Evolutionary conservation across 2,329 filamentous ascomycete genomes (phyloP), one percentile per base, ranked within the genome.

Genomic region (Simplicillium aogashimaense): DNA sequence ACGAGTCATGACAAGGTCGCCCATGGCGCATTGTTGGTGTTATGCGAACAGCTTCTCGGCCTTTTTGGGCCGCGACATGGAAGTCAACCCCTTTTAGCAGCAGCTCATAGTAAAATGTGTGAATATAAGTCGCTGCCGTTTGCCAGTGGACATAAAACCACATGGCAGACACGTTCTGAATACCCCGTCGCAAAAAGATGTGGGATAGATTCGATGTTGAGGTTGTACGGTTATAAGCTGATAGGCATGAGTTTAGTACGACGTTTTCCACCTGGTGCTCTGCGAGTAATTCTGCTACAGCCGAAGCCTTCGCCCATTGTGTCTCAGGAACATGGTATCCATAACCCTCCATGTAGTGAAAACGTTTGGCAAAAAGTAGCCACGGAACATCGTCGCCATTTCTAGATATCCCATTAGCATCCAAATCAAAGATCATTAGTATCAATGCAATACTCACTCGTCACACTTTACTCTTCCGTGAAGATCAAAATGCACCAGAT

Each of bases 131-230:
- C 17, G 47, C 35, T 18, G 49, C 53, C 15, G 53, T 54, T 45
- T 50, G 47, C 49, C 47, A 54, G 43, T 54, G 50, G 20, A 55
- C 53, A 32, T 48, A 54, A 45, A 47, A 54, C 53, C 53, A 55
- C 52, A 55, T 54, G 45, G 52, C 52, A 15, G 51, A 54, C 18
- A 55, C 49, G 31, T 53, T 51, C 3, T 45, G 47, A 8, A 54
- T 45, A 33, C 53, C 53, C 25, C 48, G 47, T 37, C 42, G 42
- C n/a, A 55, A 41, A n/a, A 55, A 50, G 28, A 51, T 49, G 44
- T 54, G 51, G n/a, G 52, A 46, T 29, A 55, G 43, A 38, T 54
- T 55, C 2, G 50, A 51, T 12, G 42, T 38, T 28, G 50, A 43
- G 12, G 47, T 43, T 14, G 47, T 38, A 14, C 43, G 47, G 43